phyloP scores from a whole-genome alignment of 306 rosid species.

The Abrus pulchellus region DNA sequence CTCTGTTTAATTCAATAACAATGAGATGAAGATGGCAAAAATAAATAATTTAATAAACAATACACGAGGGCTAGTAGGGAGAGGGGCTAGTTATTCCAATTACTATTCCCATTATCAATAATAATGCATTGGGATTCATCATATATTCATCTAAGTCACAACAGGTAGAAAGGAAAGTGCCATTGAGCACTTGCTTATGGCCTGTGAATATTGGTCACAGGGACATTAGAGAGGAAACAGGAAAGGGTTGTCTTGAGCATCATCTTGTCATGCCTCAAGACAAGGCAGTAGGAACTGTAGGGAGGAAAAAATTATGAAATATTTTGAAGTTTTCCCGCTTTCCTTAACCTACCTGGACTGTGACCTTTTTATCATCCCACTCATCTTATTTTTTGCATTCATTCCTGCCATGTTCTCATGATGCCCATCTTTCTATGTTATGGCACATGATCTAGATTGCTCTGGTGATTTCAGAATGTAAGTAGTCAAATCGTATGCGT shows the following conservation, averaged over 20 bases:
- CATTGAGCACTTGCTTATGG: conserved; percentile 4
- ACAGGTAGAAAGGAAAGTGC: neutral
- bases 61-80: neutral
- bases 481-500: neutral
- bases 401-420: conserved; percentile 8
- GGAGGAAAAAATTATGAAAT: conserved; percentile 19
- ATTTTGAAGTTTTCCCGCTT: conserved; percentile 3
- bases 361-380: conserved; percentile 15
- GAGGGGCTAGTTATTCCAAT: neutral
- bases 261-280: conserved; percentile 1
- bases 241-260: neutral
- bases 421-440: conserved; percentile 25
- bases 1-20: conserved; percentile 3
- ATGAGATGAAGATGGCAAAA: neutral
- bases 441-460: neutral
- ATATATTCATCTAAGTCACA: neutral
- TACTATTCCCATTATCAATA: conserved; percentile 1
- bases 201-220: neutral
- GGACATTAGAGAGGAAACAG: conserved; percentile 13
- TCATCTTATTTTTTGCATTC: conserved; percentile 22
- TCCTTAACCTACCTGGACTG: conserved; percentile 5
- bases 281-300: neutral
- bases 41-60: neutral
- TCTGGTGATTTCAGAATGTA: conserved; percentile 20
- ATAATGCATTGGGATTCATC: neutral